Conservation (phyloP, 75 land plant genomes). For the Picea glauca region DNA sequence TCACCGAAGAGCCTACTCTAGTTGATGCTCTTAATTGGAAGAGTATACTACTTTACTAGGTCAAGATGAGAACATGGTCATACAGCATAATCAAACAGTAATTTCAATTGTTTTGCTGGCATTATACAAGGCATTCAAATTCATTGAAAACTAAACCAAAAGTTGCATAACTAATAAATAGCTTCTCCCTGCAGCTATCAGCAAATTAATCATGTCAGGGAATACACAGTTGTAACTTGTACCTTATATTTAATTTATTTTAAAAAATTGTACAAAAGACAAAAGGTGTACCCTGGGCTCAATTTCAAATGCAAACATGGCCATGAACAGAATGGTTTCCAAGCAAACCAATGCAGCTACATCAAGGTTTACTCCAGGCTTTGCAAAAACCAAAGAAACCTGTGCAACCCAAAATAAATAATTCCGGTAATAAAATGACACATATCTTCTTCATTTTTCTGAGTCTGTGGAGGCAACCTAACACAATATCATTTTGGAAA, state of each 20-base stretch:
- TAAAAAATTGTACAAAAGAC: not conserved
- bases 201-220: not conserved
- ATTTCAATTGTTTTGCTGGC: too few species aligned
- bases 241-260: too few species aligned
- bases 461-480: not conserved
- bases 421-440: not conserved
- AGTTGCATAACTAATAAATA: not conserved
- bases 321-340: not conserved
- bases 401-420: not conserved
- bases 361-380: not conserved
- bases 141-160: not conserved
- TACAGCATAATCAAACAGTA: too few species aligned
- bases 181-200: not conserved
- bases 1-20: too few species aligned
- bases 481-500: constrained; percentile 3
- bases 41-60: too few species aligned
- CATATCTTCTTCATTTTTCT: not conserved
- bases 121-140: too few species aligned
- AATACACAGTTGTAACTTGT: not conserved
- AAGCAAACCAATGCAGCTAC: not conserved
- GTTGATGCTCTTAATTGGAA: too few species aligned
- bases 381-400: not conserved
- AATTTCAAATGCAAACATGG: constrained; percentile 1
- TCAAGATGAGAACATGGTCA: too few species aligned
- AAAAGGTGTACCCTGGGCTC: not conserved